Base-by-base conservation (phyloP, 768 basidiomycete species). In the Mycena vulgaris region DNA sequence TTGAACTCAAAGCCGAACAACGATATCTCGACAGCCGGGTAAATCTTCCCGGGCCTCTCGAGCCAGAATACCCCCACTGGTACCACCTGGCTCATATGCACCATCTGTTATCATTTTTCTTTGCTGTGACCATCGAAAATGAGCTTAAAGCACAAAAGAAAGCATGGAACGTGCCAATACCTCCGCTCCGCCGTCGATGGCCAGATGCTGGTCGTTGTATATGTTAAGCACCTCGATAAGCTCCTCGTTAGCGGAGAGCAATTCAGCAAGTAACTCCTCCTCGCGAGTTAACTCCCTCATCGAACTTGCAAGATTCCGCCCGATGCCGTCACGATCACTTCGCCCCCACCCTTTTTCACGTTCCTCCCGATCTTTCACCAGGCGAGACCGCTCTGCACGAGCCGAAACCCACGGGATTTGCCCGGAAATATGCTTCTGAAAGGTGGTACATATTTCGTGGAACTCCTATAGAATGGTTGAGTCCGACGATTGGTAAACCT, bases 181-280 rank as follows among this genome's bases (percentile, higher is more conserved):
- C 6, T 33, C 51, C 25, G 25, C 30, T 9, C 33, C 51, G 17
- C 14, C 30, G 3, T 53, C 51, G 2, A 6, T 25, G 30, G 51
- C 55, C 13, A 57, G 14, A 25, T 35, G 55, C 55, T 57, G 55
- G 21, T 57, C 55, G n/a, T 57, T 35, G 19, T 57, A 57, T 21
- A 39, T n/a, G 16, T 25, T 35, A 14, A 57, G 37, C 37, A n/a
- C 55, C 23, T 57, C 55, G 8, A 57, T 9, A 10, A 57, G 33
- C 23, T 39, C 19, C 13, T 23, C 37, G n/a, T 57, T 39, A n/a
- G 55, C 23, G 7, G 37, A 11, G 7, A 57, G 33, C 31, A 57
- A n/a, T 5, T 37, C 35, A 7, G n/a, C 11, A 27, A 57, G 37
- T 8, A 57, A 17, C 14, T 57, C 33, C 23, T 57, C 55, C 37